Base-by-base conservation (phyloP, 305 asterid genomes). In the Plantago lanceolata region DNA sequence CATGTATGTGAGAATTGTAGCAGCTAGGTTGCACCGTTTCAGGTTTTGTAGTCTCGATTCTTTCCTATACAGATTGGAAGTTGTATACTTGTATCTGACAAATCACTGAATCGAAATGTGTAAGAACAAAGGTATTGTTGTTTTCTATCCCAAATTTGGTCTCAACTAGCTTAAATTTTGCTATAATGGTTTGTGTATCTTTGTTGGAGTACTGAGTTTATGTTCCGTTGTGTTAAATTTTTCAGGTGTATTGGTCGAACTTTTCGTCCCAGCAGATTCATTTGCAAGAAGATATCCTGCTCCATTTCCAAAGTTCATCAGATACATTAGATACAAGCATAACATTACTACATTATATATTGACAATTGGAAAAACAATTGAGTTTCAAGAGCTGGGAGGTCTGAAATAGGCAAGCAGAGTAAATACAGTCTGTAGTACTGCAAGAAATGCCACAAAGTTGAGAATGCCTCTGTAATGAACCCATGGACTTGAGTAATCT, bases 1-100 rank as follows among this genome's bases (percentile, higher is more conserved):
- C 75, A 28, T 83, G 91, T 65, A 69, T 89, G 78, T 91, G 75
- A 80, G 48, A 19, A 29, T 28, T 44, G 19, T 67, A 8, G 71
- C 73, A 49, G 47, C 47, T 40, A 12, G 47, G 26, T 63, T n/a
- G n/a, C n/a, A n/a, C n/a, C n/a, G n/a, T n/a, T 33, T 47, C 29
- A 4, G 20, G 11, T 35, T 57, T 2, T 37, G 50, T 59, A 37
- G 63, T 35, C n/a, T 58, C 35, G 44, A 55, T 26, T 16, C 60
- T 19, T 37, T 51, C 19, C 29, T 55, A 15, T 55, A 40, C 11
- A 8, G 61, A 24, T 31, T 56, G 45, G 45, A 29, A 26, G 37
- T 55, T 55, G 60, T 28, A 55, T 26, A 26, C 16, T 55, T 55
- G 44, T 14, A 55, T 26, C 60, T 24, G 43, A 40, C 16, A 56